Evolutionary conservation across 164 flowering plant genomes (phyloP), one percentile per base, ranked within the genome.

Genomic region (Magnolia sinica): DNA sequence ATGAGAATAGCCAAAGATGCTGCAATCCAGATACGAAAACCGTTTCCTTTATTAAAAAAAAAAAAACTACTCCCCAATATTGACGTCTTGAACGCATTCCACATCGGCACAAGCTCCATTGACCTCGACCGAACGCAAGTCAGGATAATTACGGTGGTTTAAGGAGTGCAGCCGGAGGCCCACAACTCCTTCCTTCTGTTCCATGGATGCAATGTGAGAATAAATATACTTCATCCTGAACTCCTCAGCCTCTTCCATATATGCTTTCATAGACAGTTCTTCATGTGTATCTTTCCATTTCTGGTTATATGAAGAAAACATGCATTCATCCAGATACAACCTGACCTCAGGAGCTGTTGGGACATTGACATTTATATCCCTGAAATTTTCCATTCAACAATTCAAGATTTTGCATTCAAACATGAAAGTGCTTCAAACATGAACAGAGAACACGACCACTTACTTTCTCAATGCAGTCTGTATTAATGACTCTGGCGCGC

Each of bases 261-360:
- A 93, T 55, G 59, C 89, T 83, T 90, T 88, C 97, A 94, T 90
- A 22, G 95, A 92, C 18, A 96, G 14, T 82, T 91, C 92, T 81
- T 94, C 98, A 77, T 96, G 99, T 37, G 85, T 83, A 50, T 88
- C 92, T 70, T 87, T 88, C 98, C 98, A 94, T 71, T 91, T 94
- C 76, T 88, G 76, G 83, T 92, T 96, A 74, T 96, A 96, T 0
- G 98, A 93, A 55, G 97, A 67, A 74, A 94, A 96, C 59, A 92
- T 68, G 81, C 99, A 94, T 85, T 96, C 99, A 37, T 96, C 99
- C 84, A 94, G 77, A 82, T 87, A 93, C 6, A 96, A 85, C 1
- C 99, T 98, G 74, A 96, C 97, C 84, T 96, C 99, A 68, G 98
- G 99, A 27, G 99, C 98, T 1, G 96, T 92, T 0, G 99, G 99